These are phyloP conservation scores for Polyplosphaeria fusca DNA, from an alignment of 495 filamentous ascomycete genomes.

Conservation along the genomic window DNA sequence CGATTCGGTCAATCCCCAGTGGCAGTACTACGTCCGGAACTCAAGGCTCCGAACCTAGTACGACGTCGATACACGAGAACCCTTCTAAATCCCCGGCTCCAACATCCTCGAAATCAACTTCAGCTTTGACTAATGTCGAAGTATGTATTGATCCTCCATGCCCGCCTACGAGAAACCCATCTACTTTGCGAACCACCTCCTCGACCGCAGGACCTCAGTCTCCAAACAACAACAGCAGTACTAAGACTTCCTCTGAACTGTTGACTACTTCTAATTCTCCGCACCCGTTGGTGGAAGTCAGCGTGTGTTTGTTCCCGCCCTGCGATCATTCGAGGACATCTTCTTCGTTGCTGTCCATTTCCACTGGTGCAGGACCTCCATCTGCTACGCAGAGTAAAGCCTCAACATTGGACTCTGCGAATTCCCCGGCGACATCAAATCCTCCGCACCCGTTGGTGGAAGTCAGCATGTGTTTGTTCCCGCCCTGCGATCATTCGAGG, in stretches of 20 bases:
- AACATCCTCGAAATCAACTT: background rate
- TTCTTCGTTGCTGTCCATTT: background rate
- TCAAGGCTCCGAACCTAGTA: background rate
- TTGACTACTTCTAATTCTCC: background rate
- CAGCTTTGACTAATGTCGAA: background rate
- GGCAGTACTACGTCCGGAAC: background rate
- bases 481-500: background rate
- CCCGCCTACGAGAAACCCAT: no score
- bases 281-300: background rate
- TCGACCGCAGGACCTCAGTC: background rate
- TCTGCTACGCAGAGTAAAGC: background rate
- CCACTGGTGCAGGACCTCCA: background rate
- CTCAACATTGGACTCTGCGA: background rate
- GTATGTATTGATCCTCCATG: background rate
- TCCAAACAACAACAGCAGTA: background rate
- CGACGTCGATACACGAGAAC: background rate
- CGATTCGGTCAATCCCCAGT: background rate
- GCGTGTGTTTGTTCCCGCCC: background rate
- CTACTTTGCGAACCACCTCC: background rate
- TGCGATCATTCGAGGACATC: background rate
- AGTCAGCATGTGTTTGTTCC: background rate
- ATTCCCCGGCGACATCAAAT: background rate
- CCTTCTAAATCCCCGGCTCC: background rate
- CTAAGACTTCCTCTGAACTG: background rate
- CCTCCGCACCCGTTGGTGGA: background rate